A percentile compares a stretch with the other conserved stretches of the same genome.
These are phyloP conservation scores for Vitis hybrid DNA, from an alignment of 177 flowering plant genomes.

Conservation along the genomic window DNA sequence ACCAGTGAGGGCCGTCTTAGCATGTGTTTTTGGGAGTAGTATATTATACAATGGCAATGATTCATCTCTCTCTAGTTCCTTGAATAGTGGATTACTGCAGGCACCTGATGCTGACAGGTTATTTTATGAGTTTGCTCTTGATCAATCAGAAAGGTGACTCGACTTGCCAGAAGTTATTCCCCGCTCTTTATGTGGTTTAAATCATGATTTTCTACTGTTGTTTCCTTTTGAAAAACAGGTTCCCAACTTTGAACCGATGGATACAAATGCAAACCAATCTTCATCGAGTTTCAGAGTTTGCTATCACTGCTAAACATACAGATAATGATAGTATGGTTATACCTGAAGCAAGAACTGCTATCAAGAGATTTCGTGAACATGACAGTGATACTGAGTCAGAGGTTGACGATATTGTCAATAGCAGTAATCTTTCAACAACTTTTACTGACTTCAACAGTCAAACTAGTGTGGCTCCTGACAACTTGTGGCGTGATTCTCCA, in stretches of 20 bases:
- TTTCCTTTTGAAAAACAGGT: constrained; percentile 48
- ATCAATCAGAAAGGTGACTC: constrained; percentile 90
- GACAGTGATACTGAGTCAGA: constrained; percentile 92
- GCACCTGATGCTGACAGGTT: constrained; percentile 75
- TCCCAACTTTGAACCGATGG: constrained; percentile 97
- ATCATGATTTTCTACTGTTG: not conserved
- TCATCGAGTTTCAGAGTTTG: constrained; percentile 91
- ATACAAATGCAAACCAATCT: constrained; percentile 97
- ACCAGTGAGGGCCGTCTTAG: constrained; percentile 90
- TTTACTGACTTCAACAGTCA: constrained; percentile 39
- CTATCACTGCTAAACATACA: constrained; percentile 45
- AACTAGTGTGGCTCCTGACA: constrained; percentile 31
- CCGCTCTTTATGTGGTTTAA: not conserved
- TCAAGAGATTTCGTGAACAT: constrained; percentile 72
- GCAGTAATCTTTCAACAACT: constrained; percentile 32
- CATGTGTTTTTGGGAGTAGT: constrained; percentile 94
- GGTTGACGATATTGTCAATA: constrained; percentile 55
- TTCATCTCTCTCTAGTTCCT: constrained; percentile 52
- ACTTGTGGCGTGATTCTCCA: constrained; percentile 34
- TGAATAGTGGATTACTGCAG: constrained; percentile 46
- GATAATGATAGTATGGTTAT: constrained; percentile 35
- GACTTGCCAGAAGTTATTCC: not conserved
- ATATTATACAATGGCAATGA: constrained; percentile 65
- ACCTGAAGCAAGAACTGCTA: constrained; percentile 42
- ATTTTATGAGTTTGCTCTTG: constrained; percentile 96